These are phyloP conservation scores for Fusarium lateritium DNA, from an alignment of 2,329 filamentous ascomycete species.

Conservation along the genomic window DNA sequence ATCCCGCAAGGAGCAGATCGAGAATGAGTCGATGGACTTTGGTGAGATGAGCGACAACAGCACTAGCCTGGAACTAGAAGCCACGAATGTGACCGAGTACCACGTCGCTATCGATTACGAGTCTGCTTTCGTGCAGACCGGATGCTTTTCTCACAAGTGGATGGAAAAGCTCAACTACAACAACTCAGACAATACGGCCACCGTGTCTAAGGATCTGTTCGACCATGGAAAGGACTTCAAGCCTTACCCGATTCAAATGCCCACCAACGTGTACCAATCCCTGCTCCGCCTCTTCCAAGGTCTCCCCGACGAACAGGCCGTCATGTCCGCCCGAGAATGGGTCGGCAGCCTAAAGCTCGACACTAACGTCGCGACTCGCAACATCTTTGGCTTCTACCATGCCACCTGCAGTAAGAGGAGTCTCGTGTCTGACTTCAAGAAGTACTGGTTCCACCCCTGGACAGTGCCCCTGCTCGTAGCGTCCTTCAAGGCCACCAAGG, in stretches of 20 bases:
- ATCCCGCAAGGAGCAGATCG: constrained; percentile 52
- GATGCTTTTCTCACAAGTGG: constrained; percentile 32
- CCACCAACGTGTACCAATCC: constrained; percentile 27
- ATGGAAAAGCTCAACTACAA: constrained; percentile 36
- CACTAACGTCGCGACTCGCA: constrained; percentile 51
- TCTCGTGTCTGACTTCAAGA: constrained; percentile 52
- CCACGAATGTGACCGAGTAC: constrained; percentile 28
- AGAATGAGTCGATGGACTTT: constrained; percentile 27
- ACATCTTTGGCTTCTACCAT: constrained; percentile 57
- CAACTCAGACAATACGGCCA: constrained; percentile 23
- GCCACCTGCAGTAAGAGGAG: constrained; percentile 57
- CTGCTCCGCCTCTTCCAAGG: constrained; percentile 24
- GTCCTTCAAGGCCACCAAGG: constrained; percentile 45
- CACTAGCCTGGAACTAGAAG: constrained; percentile 38
- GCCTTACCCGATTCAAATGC: constrained; percentile 34
- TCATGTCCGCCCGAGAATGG: constrained; percentile 33
- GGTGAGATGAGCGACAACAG: neutral
- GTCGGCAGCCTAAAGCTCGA: constrained; percentile 22
- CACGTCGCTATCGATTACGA: constrained; percentile 41
- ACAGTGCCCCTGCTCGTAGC: constrained; percentile 51
- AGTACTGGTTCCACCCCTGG: constrained; percentile 58
- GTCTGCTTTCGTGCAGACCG: constrained; percentile 37
- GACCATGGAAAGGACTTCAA: constrained; percentile 24
- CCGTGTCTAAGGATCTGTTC: constrained; percentile 29
- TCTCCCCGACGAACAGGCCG: constrained; percentile 11